Percentiles rank a stretch among this genome's conserved stretches.
phyloP scores from a whole-genome alignment of 2,329 filamentous ascomycete species.

The Cercospora nicotianae region DNA sequence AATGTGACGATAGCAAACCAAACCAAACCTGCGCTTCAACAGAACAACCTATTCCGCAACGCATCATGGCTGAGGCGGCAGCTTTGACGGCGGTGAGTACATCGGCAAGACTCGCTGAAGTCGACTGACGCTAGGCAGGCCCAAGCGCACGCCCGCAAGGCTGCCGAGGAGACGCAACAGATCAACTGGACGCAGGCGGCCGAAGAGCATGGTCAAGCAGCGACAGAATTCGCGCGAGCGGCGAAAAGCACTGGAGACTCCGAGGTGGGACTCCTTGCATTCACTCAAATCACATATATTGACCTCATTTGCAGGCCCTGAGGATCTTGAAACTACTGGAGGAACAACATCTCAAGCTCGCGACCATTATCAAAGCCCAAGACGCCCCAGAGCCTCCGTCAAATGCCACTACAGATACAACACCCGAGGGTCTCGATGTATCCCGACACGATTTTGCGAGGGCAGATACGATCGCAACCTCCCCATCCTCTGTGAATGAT shows the following conservation, averaged over 20 bases:
- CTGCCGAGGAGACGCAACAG: slow-evolving; percentile 68
- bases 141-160: slow-evolving; percentile 84
- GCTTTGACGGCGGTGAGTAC: slow-evolving; percentile 22
- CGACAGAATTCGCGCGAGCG: slow-evolving; percentile 82
- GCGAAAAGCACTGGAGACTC: slow-evolving; percentile 67
- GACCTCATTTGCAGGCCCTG: slow-evolving; percentile 65
- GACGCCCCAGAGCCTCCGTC: slow-evolving; percentile 20
- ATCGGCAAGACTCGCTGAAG: not conserved
- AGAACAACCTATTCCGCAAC: not conserved
- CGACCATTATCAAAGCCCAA: slow-evolving; percentile 74
- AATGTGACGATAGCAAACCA: not conserved
- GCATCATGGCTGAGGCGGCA: slow-evolving; percentile 32
- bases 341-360: slow-evolving; percentile 80
- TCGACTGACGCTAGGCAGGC: slow-evolving; percentile 54
- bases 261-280: slow-evolving; percentile 46
- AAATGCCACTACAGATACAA: not conserved
- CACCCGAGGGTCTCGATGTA: slow-evolving; percentile 32
- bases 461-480: slow-evolving; percentile 24
- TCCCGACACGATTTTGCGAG: slow-evolving; percentile 49
- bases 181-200: slow-evolving; percentile 77
- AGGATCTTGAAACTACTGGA: slow-evolving; percentile 83
- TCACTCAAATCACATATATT: not conserved
- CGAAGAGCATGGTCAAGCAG: slow-evolving; percentile 83
- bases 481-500: not conserved
- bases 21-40: not conserved